phyloP scores from a whole-genome alignment of 1,284 basidiomycete genomes.

The Ustilago shanxiensis region DNA sequence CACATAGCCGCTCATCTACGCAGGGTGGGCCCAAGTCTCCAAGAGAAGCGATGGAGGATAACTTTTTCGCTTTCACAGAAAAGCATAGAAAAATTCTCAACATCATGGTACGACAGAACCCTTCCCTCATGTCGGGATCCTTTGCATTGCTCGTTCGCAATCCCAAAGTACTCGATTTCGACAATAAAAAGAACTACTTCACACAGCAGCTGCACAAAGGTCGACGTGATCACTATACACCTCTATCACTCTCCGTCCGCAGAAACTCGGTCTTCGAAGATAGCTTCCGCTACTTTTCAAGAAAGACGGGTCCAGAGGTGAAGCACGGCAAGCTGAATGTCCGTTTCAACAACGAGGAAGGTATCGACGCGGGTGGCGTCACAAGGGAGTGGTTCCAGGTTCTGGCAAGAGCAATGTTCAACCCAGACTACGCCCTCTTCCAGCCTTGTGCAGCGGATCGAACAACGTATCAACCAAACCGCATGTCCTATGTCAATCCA shows the following conservation, averaged over 20 bases:
- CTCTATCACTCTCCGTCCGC: constrained; percentile 91
- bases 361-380: constrained; percentile 97
- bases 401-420: constrained; percentile 97
- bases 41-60: constrained; percentile 75
- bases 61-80: constrained; percentile 94
- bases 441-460: constrained; percentile 88
- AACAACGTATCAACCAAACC: constrained; percentile 95
- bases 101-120: constrained; percentile 97
- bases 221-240: constrained; percentile 82
- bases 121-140: constrained; percentile 95
- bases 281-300: constrained; percentile 90
- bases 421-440: constrained; percentile 98
- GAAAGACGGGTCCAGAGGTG: constrained; percentile 93
- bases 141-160: constrained; percentile 97
- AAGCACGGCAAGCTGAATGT: constrained; percentile 98
- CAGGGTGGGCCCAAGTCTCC: constrained; percentile 45
- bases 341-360: constrained; percentile 96
- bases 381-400: constrained; percentile 99
- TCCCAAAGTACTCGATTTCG: constrained; percentile 96
- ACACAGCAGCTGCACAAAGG: constrained; percentile 91
- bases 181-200: constrained; percentile 99
- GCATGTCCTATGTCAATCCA: constrained; percentile 84
- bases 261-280: constrained; percentile 96
- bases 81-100: constrained; percentile 94
- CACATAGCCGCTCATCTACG: constrained; percentile 42